Percentiles rank a stretch among this genome's conserved stretches.
phyloP scores from a whole-genome alignment of 208 protist genomes.

The Spongospora subterranea region DNA sequence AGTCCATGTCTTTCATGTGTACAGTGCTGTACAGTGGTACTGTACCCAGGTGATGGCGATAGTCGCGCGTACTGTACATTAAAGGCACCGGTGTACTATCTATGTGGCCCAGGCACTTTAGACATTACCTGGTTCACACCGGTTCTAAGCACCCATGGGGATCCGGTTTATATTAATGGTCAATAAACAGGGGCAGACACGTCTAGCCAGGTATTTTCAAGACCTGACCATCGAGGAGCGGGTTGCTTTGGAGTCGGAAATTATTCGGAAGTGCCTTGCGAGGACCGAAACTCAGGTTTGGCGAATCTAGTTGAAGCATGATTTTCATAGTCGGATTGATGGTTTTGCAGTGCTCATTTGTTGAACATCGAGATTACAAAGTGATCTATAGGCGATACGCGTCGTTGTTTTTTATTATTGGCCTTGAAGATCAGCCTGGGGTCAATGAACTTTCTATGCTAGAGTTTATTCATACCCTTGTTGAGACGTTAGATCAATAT shows the following conservation, averaged over 20 bases:
- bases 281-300: slow-evolving; percentile 77
- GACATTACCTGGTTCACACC: too few species aligned
- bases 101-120: too few species aligned
- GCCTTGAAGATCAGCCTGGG: slow-evolving; percentile 74
- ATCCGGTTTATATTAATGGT: slow-evolving; percentile 94
- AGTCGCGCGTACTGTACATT: too few species aligned
- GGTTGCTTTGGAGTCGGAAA: slow-evolving; percentile 81
- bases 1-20: too few species aligned
- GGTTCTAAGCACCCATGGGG: too few species aligned
- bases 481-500: slow-evolving; percentile 88
- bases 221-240: slow-evolving; percentile 81
- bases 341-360: slow-evolving; percentile 84
- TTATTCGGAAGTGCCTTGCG: slow-evolving; percentile 89
- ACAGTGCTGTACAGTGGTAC: too few species aligned
- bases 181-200: slow-evolving; percentile 94
- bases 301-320: not conserved
- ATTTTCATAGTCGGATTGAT: slow-evolving; percentile 19
- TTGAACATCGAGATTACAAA: slow-evolving; percentile 88
- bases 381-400: slow-evolving; percentile 90
- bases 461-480: slow-evolving; percentile 89
- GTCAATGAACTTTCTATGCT: slow-evolving; percentile 87
- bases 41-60: too few species aligned
- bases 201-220: slow-evolving; percentile 81
- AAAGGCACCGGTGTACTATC: too few species aligned
- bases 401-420: slow-evolving; percentile 93